Conservation (phyloP, 257 asterid genomes). For the Jasminum sambac region DNA sequence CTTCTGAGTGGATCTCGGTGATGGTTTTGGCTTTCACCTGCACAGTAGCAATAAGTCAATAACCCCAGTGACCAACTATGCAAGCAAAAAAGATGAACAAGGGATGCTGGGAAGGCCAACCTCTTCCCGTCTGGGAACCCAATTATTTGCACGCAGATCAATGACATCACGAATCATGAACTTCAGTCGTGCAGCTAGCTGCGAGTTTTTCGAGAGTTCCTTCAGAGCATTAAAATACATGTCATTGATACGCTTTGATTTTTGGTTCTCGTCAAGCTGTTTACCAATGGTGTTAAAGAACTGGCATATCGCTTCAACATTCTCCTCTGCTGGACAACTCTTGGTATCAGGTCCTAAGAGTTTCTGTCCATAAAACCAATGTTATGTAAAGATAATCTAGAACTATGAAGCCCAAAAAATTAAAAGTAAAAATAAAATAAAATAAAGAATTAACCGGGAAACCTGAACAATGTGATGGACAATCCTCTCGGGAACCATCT, state of each 20-base stretch:
- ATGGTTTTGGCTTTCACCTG: conserved; percentile 67
- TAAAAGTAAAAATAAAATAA: not conserved
- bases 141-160: conserved; percentile 70
- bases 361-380: conserved; percentile 45
- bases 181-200: conserved; percentile 67
- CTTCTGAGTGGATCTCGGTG: conserved; percentile 87
- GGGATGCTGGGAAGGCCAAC: conserved; percentile 34
- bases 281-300: conserved; percentile 91
- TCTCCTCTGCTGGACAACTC: conserved; percentile 88
- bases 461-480: conserved; percentile 99
- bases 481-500: conserved; percentile 93
- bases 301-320: conserved; percentile 96
- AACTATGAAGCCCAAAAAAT: not conserved
- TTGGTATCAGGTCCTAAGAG: conserved; percentile 67
- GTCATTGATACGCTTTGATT: conserved; percentile 70
- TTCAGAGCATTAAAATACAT: conserved; percentile 66
- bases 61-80: not conserved
- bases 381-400: conserved; percentile 3
- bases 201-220: conserved; percentile 73
- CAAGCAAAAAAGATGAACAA: conserved; percentile 8
- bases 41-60: not conserved
- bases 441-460: not conserved
- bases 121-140: conserved; percentile 97
- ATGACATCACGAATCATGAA: conserved; percentile 86
- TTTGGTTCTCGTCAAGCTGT: conserved; percentile 35